A percentile compares a stretch with the other conserved stretches of the same genome.
Conservation (phyloP, 768 basidiomycete genomes). For the Mycena latifolia region DNA sequence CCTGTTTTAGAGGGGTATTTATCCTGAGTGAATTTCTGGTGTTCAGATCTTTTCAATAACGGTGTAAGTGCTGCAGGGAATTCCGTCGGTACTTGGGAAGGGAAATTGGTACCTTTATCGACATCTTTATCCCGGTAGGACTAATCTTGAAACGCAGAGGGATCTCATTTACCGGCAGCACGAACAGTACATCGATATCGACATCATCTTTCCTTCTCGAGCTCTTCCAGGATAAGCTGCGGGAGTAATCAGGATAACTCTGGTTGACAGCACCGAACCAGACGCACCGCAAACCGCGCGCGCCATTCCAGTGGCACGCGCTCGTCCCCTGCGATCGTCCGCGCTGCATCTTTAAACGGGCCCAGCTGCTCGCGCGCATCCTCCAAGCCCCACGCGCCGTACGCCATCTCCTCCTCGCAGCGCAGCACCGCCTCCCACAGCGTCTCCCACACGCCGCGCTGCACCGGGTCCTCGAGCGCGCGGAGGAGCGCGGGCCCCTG, state of each 20-base stretch:
- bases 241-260: neutral
- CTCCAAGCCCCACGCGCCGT: slow-evolving; percentile 15
- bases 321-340: slow-evolving; percentile 11
- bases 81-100: too few species aligned
- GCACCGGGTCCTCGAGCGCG: slow-evolving; percentile 24
- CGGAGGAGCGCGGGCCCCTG: slow-evolving; percentile 16
- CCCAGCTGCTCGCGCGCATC: neutral
- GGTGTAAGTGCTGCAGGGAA: too few species aligned
- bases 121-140: too few species aligned
- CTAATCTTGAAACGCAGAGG: too few species aligned
- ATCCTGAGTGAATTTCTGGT: too few species aligned
- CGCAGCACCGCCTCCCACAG: slow-evolving; percentile 26
- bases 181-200: too few species aligned
- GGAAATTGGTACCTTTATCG: too few species aligned
- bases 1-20: too few species aligned
- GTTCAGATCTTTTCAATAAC: too few species aligned
- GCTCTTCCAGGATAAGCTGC: slow-evolving; percentile 13
- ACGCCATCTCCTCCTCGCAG: slow-evolving; percentile 18
- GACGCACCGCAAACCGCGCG: slow-evolving; percentile 25
- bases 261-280: neutral
- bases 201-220: neutral
- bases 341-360: slow-evolving; percentile 14
- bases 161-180: too few species aligned
- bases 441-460: slow-evolving; percentile 30
- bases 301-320: slow-evolving; percentile 18